Evolutionary conservation across 208 protist genomes (phyloP).

Genomic region (Acanthamoeba royreba): DNA sequence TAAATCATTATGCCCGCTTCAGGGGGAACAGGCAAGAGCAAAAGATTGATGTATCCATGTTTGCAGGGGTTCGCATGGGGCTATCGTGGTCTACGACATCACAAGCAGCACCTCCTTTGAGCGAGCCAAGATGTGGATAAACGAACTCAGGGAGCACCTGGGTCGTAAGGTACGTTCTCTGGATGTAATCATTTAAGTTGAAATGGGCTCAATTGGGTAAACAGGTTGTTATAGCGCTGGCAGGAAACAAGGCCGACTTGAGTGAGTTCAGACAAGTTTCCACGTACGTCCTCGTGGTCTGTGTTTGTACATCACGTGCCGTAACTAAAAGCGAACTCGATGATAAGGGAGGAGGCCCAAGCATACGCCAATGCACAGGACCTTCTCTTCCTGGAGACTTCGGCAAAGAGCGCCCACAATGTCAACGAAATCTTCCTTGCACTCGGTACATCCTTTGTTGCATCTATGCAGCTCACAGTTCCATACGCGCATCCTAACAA

Average conservation of each 20-base stretch:
- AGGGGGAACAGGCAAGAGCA: not conserved
- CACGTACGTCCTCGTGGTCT: not conserved
- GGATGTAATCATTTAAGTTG: not conserved
- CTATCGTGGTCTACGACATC: slow-evolving; percentile 90
- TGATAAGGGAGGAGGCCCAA: slow-evolving; percentile 86
- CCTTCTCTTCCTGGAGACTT: slow-evolving; percentile 88
- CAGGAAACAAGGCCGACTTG: slow-evolving; percentile 72
- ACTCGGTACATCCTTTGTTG: slow-evolving; percentile 65
- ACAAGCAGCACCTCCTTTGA: slow-evolving; percentile 74
- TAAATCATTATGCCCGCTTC: not conserved
- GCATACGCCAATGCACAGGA: slow-evolving; percentile 86
- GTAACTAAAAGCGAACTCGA: slow-evolving; percentile 42
- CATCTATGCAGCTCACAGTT: no score
- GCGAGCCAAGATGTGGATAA: slow-evolving; percentile 69
- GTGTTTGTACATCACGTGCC: not conserved
- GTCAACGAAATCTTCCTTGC: slow-evolving; percentile 87
- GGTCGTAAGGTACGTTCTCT: not conserved
- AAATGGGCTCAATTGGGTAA: not conserved
- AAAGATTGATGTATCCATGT: not conserved
- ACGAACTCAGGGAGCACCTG: slow-evolving; percentile 69
- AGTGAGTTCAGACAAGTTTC: slow-evolving; percentile 56
- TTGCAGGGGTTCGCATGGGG: slow-evolving; percentile 79
- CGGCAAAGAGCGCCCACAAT: slow-evolving; percentile 85
- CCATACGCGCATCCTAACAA: no score
- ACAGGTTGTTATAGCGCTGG: slow-evolving; percentile 66